Conservation (phyloP, 768 basidiomycete species). For the Krasilnikovozyma curviuscula region DNA sequence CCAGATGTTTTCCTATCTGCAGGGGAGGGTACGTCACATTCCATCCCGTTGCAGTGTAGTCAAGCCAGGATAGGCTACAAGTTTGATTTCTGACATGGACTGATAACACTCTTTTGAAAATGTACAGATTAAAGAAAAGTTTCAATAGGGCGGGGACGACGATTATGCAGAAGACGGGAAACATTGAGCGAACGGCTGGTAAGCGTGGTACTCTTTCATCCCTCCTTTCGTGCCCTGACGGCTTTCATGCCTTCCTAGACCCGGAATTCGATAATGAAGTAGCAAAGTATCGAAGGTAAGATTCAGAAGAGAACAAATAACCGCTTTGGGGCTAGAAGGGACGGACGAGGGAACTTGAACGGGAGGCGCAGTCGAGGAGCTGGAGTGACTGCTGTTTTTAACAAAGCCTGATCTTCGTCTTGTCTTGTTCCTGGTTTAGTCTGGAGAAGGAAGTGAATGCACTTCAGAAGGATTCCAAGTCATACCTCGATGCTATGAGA, state of each 20-base stretch:
- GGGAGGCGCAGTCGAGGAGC: not conserved
- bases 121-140: conserved; percentile 70
- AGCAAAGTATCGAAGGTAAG: conserved; percentile 71
- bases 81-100: too few relatives aligned
- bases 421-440: conserved; percentile 28
- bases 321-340: too few relatives aligned
- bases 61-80: too few relatives aligned
- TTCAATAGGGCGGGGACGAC: conserved; percentile 82
- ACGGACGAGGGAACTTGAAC: too few relatives aligned
- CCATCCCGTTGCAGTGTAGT: too few relatives aligned
- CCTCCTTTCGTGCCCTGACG: too few relatives aligned
- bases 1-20: too few relatives aligned
- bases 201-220: too few relatives aligned
- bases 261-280: conserved; percentile 85
- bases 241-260: too few relatives aligned
- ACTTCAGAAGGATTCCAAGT: conserved; percentile 87
- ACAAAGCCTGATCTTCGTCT: not conserved
- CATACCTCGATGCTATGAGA: conserved; percentile 84
- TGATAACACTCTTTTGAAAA: too few relatives aligned
- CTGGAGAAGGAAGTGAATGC: conserved; percentile 91
- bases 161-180: conserved; percentile 92
- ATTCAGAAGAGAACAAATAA: not conserved
- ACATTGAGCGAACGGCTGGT: conserved; percentile 88
- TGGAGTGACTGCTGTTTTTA: not conserved
- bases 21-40: too few relatives aligned